Evolutionary conservation across 2,329 filamentous ascomycete species (phyloP), one percentile per base, ranked within the genome.

Genomic region (Colletotrichum horii): DNA sequence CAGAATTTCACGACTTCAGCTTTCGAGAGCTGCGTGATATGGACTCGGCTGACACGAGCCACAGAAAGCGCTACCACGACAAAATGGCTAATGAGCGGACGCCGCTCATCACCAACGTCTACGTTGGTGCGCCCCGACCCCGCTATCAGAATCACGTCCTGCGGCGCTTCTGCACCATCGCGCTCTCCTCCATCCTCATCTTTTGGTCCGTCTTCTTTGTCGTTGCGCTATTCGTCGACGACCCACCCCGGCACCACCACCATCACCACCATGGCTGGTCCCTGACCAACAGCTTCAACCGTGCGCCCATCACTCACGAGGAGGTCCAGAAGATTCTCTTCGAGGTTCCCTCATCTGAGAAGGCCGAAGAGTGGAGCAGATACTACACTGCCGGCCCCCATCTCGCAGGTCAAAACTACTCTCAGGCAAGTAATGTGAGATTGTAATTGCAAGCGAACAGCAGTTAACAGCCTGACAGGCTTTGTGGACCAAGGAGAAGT

Each of bases 381-480:
- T 96, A 96, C 83, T 96, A 96, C 80, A 94, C 94, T 0, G 87
- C 93, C 0, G 95, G 95, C 0, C 89, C 93, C 22, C 95, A 96
- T 84, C 85, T 96, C 65, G 94, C 93, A 1, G 94, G 95, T 24
- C 92, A 93, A 85, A 97, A 96, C 82, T 88, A 93, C 76, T 95
- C 93, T 66, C 94, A 95, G 85, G 90, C 88, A 83, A 74, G 80
- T 65, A 8, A 19, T 24, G 48, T 36, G 3, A 22, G 22, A 22
- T 19, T 16, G 8, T 43, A 14, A 11, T 4, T 9, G 24, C 4
- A 5, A 22, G 9, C 19, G 15, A 11, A 15, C 69, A 43, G 76
- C 78, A n/a, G 79, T 72, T 68, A 4, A 78, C 64, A 26, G 9
- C 58, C 15, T 16, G 32, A 24, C 79, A 91, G 89, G 94, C 93